Evolutionary conservation across 208 protist genomes (phyloP).

Genomic region (Zelonia costaricensis): DNA sequence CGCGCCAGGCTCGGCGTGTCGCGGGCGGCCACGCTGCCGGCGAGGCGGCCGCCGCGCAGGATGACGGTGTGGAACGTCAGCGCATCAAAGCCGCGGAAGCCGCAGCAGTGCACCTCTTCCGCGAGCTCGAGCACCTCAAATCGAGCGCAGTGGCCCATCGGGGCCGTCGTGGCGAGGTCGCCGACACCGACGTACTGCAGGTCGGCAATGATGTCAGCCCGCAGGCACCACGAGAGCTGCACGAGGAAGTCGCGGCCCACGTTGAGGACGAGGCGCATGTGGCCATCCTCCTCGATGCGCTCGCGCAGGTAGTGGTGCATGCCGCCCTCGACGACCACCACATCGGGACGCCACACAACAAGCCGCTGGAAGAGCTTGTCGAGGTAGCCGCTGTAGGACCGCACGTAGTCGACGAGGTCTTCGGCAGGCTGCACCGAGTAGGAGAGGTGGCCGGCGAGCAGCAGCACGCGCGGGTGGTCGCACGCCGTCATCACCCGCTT

Average conservation of each 20-base stretch:
- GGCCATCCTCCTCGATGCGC: constrained; percentile 38
- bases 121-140: constrained; percentile 48
- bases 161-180: constrained; percentile 35
- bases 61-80: constrained; percentile 30
- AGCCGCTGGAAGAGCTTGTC: constrained; percentile 81
- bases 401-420: constrained; percentile 61
- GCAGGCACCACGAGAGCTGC: constrained; percentile 48
- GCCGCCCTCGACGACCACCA: constrained; percentile 73
- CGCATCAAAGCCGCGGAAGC: constrained; percentile 19
- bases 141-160: constrained; percentile 42
- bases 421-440: constrained; percentile 29
- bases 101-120: constrained; percentile 25
- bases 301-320: constrained; percentile 83
- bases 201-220: constrained; percentile 53
- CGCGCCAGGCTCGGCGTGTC: not conserved
- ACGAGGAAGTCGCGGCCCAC: constrained; percentile 41
- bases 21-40: not conserved
- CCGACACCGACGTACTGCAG: constrained; percentile 60
- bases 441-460: constrained; percentile 63
- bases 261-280: constrained; percentile 58
- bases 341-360: constrained; percentile 46
- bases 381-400: constrained; percentile 57
- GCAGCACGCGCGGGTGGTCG: constrained; percentile 51
- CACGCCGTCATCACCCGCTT: constrained; percentile 31
- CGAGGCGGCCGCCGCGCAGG: constrained; percentile 6